Base-by-base conservation (phyloP, 148 eudicot genomes). In the Fagopyrum homotropicum region DNA sequence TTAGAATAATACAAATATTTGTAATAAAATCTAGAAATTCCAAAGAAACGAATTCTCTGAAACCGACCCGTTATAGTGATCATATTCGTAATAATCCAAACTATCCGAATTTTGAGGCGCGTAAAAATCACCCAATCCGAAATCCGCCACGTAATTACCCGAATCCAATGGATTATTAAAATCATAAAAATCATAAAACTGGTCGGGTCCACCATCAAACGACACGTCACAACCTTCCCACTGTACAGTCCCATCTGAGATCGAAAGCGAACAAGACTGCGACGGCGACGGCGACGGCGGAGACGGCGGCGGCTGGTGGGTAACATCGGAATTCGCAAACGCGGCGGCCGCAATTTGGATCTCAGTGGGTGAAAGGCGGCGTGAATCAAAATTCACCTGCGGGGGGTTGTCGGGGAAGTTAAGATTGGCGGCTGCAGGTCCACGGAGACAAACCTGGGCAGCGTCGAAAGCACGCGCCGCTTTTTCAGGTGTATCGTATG, bases 401-500 rank as follows among this genome's bases (percentile, higher is more conserved):
- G 97, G 97, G 4, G 88, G 89, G 43, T 82, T 76, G 10, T 91
- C 81, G 2, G 98, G 98, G 69, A 94, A 94, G 16, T 94, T 94
- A 75, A 94, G 86, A 49, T 86, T 88, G 46, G 96, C 97, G 46
- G 96, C 96, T 2, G 82, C 30, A 3, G 60, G 74, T 26, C 97
- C 97, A 26, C 98, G 98, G 2, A 94, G 81, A 80, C 98, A 91
- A 72, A 82, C 87, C 4, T 87, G 86, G 0, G 98, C 98, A 4
- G 96, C 98, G 80, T 94, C 97, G 72, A 91, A 94, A 0, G 98
- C 98, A 59, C 92, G 86, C 6, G 98, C 98, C 3, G 97, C 98
- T 66, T 91, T 89, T 45, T 81, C 86, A 0, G 97, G 71, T 0
- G 90, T 43, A 71, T 88, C 87, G 66, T 79, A 91, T 0, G 97